Percentiles rank a stretch among this genome's conserved stretches.
Evolutionary conservation across 441 rosid genomes (phyloP).

Genomic region (Breynia disticha): DNA sequence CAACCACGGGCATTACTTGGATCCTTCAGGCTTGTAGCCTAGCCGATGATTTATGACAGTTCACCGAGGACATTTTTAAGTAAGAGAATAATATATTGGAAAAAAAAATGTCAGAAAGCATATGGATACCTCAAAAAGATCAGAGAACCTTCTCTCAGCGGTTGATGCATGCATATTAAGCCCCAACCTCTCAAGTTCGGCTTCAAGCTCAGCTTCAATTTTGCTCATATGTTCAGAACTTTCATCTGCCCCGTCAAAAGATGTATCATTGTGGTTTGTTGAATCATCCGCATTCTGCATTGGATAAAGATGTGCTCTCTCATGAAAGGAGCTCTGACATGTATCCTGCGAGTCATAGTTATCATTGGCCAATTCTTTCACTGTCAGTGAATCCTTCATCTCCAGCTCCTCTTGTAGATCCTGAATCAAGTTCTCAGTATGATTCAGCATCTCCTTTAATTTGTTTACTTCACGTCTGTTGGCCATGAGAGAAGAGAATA

Average conservation of each 20-base stretch:
- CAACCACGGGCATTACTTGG: too few relatives aligned
- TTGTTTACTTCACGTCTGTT: conserved; percentile 43
- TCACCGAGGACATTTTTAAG: too few relatives aligned
- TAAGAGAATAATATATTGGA: conserved; percentile 10
- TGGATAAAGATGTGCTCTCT: conserved; percentile 14
- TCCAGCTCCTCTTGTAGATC: conserved; percentile 68
- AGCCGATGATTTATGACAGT: too few relatives aligned
- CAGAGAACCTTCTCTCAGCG: conserved; percentile 26
- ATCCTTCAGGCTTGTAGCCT: too few relatives aligned
- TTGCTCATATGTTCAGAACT: conserved; percentile 46
- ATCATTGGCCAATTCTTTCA: conserved; percentile 42
- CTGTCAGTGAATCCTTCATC: conserved; percentile 49
- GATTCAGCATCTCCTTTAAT: conserved; percentile 39
- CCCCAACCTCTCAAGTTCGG: conserved; percentile 79
- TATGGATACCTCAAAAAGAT: conserved; percentile 40
- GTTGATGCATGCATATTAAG: conserved; percentile 32
- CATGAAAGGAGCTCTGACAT: conserved; percentile 19
- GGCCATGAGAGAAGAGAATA: conserved; percentile 40
- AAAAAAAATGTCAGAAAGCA: conserved; percentile 4
- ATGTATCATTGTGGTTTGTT: conserved; percentile 16
- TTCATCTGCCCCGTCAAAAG: conserved; percentile 26
- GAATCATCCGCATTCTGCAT: conserved; percentile 14
- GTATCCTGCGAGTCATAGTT: conserved; percentile 31
- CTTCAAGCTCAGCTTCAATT: conserved; percentile 94
- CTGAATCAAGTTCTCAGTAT: conserved; percentile 56